phyloP scores from a whole-genome alignment of 305 asterid species.

The Galium porrigens region DNA sequence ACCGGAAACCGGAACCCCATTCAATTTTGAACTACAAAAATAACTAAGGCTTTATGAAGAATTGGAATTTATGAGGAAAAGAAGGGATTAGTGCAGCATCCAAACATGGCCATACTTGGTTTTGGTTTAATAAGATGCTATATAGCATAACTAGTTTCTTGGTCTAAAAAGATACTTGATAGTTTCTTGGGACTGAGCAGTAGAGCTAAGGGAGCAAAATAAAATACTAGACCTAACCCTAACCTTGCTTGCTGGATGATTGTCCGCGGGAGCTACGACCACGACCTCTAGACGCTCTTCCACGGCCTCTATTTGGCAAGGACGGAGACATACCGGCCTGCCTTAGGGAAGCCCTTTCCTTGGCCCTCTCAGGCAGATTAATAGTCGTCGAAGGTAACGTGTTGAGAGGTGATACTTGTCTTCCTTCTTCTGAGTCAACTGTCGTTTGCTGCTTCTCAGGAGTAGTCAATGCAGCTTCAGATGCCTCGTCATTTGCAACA shows the following conservation, averaged over 20 bases:
- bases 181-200: neutral
- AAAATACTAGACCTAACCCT: neutral
- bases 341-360: conserved; percentile 36
- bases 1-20: too few species aligned
- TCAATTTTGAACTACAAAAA: too few species aligned
- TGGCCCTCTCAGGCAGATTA: conserved; percentile 56
- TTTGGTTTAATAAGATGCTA: neutral
- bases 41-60: too few species aligned
- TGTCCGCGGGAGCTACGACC: conserved; percentile 52
- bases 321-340: conserved; percentile 40
- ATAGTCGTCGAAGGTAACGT: conserved; percentile 33
- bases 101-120: neutral
- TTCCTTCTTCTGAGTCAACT: conserved; percentile 25
- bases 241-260: conserved; percentile 29
- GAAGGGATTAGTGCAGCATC: neutral
- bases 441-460: conserved; percentile 28
- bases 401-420: conserved; percentile 36
- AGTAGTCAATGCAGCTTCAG: conserved; percentile 20
- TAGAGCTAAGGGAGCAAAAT: too few species aligned
- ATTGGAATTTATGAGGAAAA: too few species aligned
- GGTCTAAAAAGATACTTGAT: neutral
- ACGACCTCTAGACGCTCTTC: conserved; percentile 46
- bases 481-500: conserved; percentile 26
- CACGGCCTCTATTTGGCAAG: conserved; percentile 44
- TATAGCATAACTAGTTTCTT: too few species aligned